A percentile compares a stretch with the other conserved stretches of the same genome.
These are phyloP conservation scores for Lenwebbia sp. DNA, from an alignment of 345 rosid species.

Conservation along the genomic window DNA sequence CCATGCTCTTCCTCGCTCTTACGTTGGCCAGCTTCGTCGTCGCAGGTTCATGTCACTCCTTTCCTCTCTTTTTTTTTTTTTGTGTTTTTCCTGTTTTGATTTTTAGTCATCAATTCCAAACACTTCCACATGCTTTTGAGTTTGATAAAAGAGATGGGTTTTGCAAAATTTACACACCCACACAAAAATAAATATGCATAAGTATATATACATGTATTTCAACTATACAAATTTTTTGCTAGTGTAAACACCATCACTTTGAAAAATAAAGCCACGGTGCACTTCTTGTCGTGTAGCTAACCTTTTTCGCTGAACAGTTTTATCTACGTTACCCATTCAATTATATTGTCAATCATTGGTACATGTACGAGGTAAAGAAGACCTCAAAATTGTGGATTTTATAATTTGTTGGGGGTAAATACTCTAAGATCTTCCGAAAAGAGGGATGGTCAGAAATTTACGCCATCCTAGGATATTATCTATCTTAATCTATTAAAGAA, in stretches of 20 bases:
- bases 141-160: not conserved
- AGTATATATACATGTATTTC: not conserved
- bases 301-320: not conserved
- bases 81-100: not conserved
- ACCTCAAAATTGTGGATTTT: not conserved
- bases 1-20: not conserved
- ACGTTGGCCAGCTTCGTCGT: not conserved
- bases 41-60: not conserved
- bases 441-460: not conserved
- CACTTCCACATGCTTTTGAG: not conserved
- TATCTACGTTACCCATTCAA: not conserved
- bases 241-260: not conserved
- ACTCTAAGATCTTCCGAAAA: not conserved
- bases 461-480: too few relatives aligned
- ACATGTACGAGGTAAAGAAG: not conserved
- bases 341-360: not conserved
- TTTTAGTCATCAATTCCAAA: not conserved
- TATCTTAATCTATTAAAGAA: not conserved
- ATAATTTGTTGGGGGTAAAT: too few relatives aligned
- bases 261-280: not conserved
- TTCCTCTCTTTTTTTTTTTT: not conserved
- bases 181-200: not conserved
- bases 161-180: not conserved
- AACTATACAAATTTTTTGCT: not conserved
- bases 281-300: not conserved